Evolutionary conservation across 495 filamentous ascomycete genomes (phyloP).

Genomic region (Hamigera avellanea): DNA sequence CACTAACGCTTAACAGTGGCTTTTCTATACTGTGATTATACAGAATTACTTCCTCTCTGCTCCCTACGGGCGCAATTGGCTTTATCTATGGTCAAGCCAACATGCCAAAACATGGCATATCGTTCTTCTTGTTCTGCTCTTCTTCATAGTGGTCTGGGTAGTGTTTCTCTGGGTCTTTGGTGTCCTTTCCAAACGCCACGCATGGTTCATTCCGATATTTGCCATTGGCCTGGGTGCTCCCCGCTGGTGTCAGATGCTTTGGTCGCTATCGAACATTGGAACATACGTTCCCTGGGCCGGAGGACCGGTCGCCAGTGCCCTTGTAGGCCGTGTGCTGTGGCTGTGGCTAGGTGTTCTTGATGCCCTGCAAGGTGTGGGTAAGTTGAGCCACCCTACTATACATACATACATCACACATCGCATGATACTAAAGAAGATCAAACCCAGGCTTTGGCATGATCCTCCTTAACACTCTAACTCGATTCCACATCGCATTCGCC

Average conservation of each 20-base stretch:
- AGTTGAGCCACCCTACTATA: constrained; percentile 2
- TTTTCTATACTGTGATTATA: constrained; percentile 46
- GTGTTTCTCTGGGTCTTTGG: constrained; percentile 35
- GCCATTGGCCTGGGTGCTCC: constrained; percentile 53
- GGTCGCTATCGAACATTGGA: constrained; percentile 46
- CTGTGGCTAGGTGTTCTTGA: constrained; percentile 56
- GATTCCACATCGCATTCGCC: constrained; percentile 45
- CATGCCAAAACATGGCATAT: constrained; percentile 42
- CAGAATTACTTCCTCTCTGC: constrained; percentile 58
- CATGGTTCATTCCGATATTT: constrained; percentile 56
- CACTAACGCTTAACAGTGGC: constrained; percentile 9
- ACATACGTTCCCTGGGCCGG: constrained; percentile 49
- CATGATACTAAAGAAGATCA: not conserved
- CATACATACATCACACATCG: too few species aligned
- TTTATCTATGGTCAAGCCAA: constrained; percentile 43
- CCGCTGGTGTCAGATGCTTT: constrained; percentile 56
- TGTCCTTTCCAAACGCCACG: constrained; percentile 39
- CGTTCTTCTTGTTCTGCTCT: constrained; percentile 39
- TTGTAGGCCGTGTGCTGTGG: constrained; percentile 46
- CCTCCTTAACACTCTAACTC: constrained; percentile 47
- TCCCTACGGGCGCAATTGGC: constrained; percentile 52
- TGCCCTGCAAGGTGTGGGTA: constrained; percentile 30
- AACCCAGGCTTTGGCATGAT: constrained; percentile 51
- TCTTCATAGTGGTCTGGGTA: constrained; percentile 50
- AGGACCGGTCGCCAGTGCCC: constrained; percentile 32